phyloP scores from a whole-genome alignment of 2,329 filamentous ascomycete species.

The Hypoxylon sp. region DNA sequence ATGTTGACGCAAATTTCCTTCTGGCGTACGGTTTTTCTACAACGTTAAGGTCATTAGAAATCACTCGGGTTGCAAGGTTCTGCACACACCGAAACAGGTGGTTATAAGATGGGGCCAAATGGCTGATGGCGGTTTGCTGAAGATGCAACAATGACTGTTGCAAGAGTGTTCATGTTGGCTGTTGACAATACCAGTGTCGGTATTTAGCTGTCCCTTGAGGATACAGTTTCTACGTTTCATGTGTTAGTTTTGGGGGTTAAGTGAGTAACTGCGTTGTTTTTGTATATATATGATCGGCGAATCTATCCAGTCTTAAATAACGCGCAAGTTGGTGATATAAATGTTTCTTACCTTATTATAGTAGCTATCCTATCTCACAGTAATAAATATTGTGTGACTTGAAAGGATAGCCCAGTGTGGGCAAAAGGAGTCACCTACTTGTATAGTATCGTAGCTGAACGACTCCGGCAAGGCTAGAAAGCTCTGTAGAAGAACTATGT shows the following conservation, averaged over 20 bases:
- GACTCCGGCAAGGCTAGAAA: not conserved
- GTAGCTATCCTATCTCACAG: not conserved
- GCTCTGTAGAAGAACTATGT: not conserved
- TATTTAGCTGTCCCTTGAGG: conserved; percentile 15
- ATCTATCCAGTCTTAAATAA: conserved; percentile 9
- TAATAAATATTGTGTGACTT: not conserved
- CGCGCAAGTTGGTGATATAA: not conserved
- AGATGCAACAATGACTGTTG: conserved; percentile 15
- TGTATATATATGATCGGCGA: conserved; percentile 38
- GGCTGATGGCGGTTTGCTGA: conserved; percentile 17
- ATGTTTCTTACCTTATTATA: not conserved
- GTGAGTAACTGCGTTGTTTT: conserved; percentile 34
- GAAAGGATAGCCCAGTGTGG: not conserved
- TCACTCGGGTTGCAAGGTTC: conserved; percentile 30
- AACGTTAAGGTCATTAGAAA: conserved; percentile 24
- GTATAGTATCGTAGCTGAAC: not conserved
- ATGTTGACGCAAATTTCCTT: conserved; percentile 25
- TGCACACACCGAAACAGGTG: conserved; percentile 22
- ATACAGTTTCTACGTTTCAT: conserved; percentile 24
- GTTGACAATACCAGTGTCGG: conserved; percentile 31
- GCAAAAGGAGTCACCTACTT: not conserved
- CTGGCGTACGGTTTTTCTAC: conserved; percentile 8
- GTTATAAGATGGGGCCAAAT: conserved; percentile 18
- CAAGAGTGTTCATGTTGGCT: conserved; percentile 10
- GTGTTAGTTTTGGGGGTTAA: conserved; percentile 28